phyloP scores from a whole-genome alignment of 495 filamentous ascomycete genomes.

The Talaromyces proteolyticus region DNA sequence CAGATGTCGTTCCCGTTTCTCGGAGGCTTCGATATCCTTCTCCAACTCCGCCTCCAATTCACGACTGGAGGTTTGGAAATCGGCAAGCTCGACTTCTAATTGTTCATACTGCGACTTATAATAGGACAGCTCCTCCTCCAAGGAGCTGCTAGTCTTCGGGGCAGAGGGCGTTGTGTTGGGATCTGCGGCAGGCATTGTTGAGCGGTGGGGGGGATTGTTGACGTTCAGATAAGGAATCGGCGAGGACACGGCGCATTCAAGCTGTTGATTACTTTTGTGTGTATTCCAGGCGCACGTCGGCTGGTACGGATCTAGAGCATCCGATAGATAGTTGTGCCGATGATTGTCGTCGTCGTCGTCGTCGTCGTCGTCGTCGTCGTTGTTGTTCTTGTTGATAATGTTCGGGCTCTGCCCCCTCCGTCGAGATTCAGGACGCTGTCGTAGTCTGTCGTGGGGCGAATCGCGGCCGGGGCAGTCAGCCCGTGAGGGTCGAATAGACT shows the following conservation, averaged over 20 bases:
- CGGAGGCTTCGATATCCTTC: conserved; percentile 91
- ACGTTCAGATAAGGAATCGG: neutral
- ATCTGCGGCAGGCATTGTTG: conserved; percentile 44
- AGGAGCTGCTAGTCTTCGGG: conserved; percentile 48
- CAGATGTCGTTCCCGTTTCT: conserved; percentile 82
- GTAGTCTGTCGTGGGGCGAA: conserved; percentile 1
- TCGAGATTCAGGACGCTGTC: too few species aligned
- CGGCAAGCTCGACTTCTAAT: conserved; percentile 82
- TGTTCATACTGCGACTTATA: conserved; percentile 96
- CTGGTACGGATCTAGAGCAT: too few species aligned
- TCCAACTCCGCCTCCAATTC: conserved; percentile 94
- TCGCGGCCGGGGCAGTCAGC: neutral
- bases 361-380: neutral
- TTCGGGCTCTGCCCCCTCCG: neutral
- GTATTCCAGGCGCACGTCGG: too few species aligned
- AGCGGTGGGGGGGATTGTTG: neutral
- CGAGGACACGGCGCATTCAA: neutral
- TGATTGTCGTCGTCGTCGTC: neutral
- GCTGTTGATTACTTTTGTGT: too few species aligned
- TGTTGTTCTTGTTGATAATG: neutral
- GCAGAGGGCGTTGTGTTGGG: conserved; percentile 56
- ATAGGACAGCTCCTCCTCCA: conserved; percentile 74
- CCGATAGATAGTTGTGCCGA: neutral
- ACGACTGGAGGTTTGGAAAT: conserved; percentile 90
- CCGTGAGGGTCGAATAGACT: neutral